Conservation (phyloP, 768 basidiomycete species). For the Suillus brevipes region DNA sequence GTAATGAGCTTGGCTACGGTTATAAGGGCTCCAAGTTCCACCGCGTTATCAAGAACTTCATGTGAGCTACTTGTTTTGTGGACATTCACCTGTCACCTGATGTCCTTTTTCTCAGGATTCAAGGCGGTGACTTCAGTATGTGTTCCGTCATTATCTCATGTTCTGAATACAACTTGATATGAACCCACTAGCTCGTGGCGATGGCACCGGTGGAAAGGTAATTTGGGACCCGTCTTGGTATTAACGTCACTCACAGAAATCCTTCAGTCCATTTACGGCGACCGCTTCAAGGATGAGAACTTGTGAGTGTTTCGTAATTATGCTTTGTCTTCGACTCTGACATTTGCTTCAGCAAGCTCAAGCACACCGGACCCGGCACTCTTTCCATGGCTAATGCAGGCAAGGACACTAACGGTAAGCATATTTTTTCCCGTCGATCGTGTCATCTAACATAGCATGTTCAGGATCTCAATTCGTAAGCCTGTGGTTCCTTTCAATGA, state of each 20-base stretch:
- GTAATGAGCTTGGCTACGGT: conserved; percentile 72
- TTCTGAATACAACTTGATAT: conserved; percentile 17
- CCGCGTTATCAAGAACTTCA: conserved; percentile 92
- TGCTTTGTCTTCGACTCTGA: neutral
- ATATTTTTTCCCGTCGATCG: neutral
- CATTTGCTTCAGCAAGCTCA: conserved; percentile 75
- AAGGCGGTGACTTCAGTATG: conserved; percentile 97
- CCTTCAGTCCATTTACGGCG: conserved; percentile 82
- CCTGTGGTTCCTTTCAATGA: neutral
- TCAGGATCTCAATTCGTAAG: conserved; percentile 86
- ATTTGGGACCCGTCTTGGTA: conserved; percentile 26
- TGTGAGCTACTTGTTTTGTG: conserved; percentile 45
- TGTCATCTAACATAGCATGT: conserved; percentile 15
- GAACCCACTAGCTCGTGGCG: conserved; percentile 63
- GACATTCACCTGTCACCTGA: conserved; percentile 6
- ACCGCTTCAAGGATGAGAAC: conserved; percentile 93
- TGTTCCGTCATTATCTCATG: conserved; percentile 22
- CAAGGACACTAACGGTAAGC: conserved; percentile 86
- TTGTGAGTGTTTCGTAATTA: conserved; percentile 54
- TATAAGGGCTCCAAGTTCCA: conserved; percentile 98
- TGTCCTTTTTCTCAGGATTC: conserved; percentile 60
- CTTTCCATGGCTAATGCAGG: conserved; percentile 96
- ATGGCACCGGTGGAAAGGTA: conserved; percentile 89
- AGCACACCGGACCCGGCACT: conserved; percentile 83
- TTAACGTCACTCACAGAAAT: conserved; percentile 7